These are phyloP conservation scores for Polychytrium aggregatum DNA, from an alignment of 192 early-diverging fungal species.

Conservation along the genomic window DNA sequence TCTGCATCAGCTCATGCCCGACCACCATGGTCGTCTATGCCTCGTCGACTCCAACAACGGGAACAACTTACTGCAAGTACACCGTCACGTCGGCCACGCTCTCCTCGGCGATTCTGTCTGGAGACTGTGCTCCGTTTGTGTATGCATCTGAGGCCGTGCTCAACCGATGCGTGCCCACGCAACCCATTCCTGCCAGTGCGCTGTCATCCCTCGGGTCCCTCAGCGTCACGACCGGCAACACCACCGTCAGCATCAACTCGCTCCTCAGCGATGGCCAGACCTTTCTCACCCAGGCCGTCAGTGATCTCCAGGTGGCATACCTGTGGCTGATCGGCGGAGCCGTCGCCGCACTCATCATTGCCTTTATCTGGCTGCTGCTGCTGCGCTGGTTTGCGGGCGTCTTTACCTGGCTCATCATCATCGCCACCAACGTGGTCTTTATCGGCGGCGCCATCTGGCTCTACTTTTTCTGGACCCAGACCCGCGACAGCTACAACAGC, in stretches of 20 bases:
- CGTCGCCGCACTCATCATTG: constrained; percentile 20
- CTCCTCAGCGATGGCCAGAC: constrained; percentile 1
- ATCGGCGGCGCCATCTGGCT: constrained; percentile 12
- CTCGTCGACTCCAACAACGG: background rate
- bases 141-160: constrained; percentile 9
- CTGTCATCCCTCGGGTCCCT: background rate
- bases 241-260: constrained; percentile 1
- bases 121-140: constrained; percentile 4
- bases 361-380: constrained; percentile 26
- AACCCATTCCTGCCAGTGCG: constrained; percentile 1
- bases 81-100: background rate
- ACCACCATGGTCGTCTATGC: background rate
- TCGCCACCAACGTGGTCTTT: constrained; percentile 21
- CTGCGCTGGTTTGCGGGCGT: constrained; percentile 22
- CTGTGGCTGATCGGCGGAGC: background rate
- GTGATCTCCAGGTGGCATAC: constrained; percentile 4
- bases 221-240: constrained; percentile 1
- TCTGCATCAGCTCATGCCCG: constrained; percentile 5
- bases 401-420: constrained; percentile 26
- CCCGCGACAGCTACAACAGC: constrained; percentile 3
- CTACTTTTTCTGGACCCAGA: constrained; percentile 23
- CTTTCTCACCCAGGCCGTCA: background rate
- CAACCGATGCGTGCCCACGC: constrained; percentile 14
- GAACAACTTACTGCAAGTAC: background rate
- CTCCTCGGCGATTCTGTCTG: background rate